Base-by-base conservation (phyloP, 1,284 basidiomycete species). In the Cryptococcus deneoformans region DNA sequence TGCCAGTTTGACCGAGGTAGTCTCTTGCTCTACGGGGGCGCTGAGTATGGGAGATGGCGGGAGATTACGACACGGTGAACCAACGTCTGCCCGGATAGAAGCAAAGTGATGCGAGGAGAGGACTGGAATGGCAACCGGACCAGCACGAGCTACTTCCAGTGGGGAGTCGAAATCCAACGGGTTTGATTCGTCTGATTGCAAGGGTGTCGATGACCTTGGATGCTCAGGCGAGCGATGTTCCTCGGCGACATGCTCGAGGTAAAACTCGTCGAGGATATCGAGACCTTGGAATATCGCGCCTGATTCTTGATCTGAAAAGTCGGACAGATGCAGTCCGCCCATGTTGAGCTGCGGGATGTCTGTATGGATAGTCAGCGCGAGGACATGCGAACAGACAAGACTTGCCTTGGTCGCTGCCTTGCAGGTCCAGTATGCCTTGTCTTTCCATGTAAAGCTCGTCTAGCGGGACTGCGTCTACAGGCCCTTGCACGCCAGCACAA, bases 271-370 rank as follows among this genome's bases (percentile, higher is more conserved):
- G 12, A 47, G 29, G 20, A 14, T 14, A 29, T 47, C 46, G 7
- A 47, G 14, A 6, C 34, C 20, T 29, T 47, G 7, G 12, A 14
- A 47, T 20, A 34, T 35, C 14, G 54, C 44, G 3, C 58, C 63
- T 2, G 58, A 37, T 12, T 72, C 70, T 2, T 68, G 70, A 57
- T 76, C 73, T 20, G 65, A 67, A 39, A 76, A 67, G 57, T 76
- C 73, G 16, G 64, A 56, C 9, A 74, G 42, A 34, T 57, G 54
- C 9, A 76, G 53, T 8, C 70, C 68, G 9, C 73, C 73, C 65
- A 74, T 64, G 52, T 76, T 64, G 2, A 76, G 62, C 37, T 67
- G 43, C 9, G 54, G 44, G 2, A 61, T 9, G 11, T 50, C 45
- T 65, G 38, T 3, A 53, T 24, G 29, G 43, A 34, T 49, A 29